Evolutionary conservation across 306 rosid species (phyloP).

Genomic region (Cercis canadensis): DNA sequence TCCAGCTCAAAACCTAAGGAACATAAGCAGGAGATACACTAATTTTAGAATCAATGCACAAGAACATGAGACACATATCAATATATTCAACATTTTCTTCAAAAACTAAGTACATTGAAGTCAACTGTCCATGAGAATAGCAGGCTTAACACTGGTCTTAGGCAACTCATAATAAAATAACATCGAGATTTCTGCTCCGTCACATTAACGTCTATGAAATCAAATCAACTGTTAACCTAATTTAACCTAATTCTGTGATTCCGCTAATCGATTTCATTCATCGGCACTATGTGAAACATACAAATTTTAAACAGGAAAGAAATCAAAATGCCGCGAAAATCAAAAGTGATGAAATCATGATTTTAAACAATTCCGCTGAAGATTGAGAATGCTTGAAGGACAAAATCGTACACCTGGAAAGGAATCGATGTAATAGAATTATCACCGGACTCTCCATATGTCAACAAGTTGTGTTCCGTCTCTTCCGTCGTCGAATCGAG

Average conservation of each 20-base stretch:
- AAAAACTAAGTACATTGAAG: slow-evolving; percentile 21
- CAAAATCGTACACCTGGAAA: slow-evolving; percentile 69
- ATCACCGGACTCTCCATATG: slow-evolving; percentile 75
- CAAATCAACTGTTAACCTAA: slow-evolving; percentile 12
- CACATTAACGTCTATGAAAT: slow-evolving; percentile 16
- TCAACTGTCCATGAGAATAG: slow-evolving; percentile 23
- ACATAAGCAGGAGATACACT: slow-evolving; percentile 27
- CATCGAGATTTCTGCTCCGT: slow-evolving; percentile 8
- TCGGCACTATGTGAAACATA: slow-evolving; percentile 23
- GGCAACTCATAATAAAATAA: slow-evolving; percentile 14
- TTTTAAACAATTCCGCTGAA: slow-evolving; percentile 4
- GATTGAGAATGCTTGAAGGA: slow-evolving; percentile 5
- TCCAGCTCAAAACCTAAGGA: slow-evolving; percentile 86
- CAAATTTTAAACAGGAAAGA: background rate
- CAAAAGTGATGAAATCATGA: slow-evolving; percentile 21
- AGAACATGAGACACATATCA: background rate
- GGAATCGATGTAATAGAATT: slow-evolving; percentile 76
- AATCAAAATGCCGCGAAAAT: slow-evolving; percentile 26
- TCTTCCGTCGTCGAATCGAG: slow-evolving; percentile 53
- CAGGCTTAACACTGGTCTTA: slow-evolving; percentile 7
- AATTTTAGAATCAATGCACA: slow-evolving; percentile 19
- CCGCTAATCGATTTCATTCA: slow-evolving; percentile 2
- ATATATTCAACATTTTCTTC: background rate
- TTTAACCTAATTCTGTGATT: slow-evolving; percentile 16
- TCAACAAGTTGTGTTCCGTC: slow-evolving; percentile 43